A percentile compares a stretch with the other conserved stretches of the same genome.
These are phyloP conservation scores for Casuarina cunninghamiana DNA, from an alignment of 306 rosid species.

Conservation along the genomic window DNA sequence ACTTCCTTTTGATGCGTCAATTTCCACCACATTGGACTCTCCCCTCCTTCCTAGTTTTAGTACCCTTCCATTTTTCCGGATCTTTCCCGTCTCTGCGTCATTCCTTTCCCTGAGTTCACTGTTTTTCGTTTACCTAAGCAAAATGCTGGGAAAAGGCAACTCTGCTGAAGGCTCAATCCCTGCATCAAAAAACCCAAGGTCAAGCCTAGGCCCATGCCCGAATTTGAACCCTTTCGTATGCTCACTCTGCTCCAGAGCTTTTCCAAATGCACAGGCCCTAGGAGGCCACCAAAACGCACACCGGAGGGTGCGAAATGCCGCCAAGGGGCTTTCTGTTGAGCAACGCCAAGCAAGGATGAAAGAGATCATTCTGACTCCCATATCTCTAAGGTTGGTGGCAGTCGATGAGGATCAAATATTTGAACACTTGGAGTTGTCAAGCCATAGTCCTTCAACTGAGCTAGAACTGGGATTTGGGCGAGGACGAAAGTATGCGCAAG, in stretches of 20 bases:
- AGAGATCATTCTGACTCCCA: background rate
- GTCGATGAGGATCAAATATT: background rate
- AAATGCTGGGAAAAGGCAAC: background rate
- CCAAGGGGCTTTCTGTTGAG: background rate
- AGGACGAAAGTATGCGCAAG: background rate
- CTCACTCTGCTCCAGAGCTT: slow-evolving; percentile 16
- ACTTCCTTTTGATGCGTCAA: background rate
- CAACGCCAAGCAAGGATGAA: background rate
- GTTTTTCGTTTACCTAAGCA: background rate
- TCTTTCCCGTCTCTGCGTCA: background rate
- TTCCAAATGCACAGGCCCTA: slow-evolving; percentile 22
- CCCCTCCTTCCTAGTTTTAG: background rate
- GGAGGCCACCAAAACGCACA: slow-evolving; percentile 50
- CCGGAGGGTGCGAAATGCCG: background rate
- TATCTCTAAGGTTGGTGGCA: too few species aligned
- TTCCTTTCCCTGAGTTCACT: background rate
- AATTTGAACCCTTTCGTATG: slow-evolving; percentile 13
- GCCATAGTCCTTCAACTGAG: background rate
- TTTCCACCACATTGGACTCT: background rate
- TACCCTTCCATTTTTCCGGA: background rate
- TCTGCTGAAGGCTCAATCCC: slow-evolving; percentile 14
- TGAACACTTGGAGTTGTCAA: background rate
- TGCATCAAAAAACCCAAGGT: background rate
- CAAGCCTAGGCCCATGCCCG: background rate
- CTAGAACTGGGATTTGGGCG: background rate